Conservation (phyloP, 2,329 filamentous ascomycete genomes). For the Alternaria sp. region DNA sequence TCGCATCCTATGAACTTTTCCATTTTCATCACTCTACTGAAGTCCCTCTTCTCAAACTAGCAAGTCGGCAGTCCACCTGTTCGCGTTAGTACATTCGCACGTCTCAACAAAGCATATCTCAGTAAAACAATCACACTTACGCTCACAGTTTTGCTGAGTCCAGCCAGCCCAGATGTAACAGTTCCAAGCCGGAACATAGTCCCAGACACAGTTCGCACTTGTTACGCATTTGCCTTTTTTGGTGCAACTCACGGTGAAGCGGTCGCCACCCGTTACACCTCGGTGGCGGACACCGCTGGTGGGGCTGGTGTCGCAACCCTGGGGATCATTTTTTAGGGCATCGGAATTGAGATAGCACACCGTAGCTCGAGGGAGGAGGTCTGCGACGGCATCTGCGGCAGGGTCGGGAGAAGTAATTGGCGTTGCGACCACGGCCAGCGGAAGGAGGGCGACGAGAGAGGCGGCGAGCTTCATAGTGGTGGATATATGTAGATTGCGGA, state of each 20-base stretch:
- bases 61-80: neutral
- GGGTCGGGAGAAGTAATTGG: neutral
- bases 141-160: conserved; percentile 1
- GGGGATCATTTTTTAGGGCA: neutral
- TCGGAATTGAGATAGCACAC: conserved; percentile 1
- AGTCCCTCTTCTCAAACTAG: neutral
- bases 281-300: neutral
- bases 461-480: neutral
- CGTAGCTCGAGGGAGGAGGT: neutral
- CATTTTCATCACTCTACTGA: neutral
- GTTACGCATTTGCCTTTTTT: neutral
- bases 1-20: neutral
- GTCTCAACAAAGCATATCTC: neutral
- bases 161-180: conserved; percentile 7
- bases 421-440: neutral
- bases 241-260: conserved; percentile 2
- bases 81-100: neutral
- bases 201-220: neutral
- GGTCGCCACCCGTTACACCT: neutral
- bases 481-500: neutral
- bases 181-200: conserved; percentile 1
- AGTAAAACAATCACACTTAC: neutral
- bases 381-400: neutral
- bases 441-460: neutral
- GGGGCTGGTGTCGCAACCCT: conserved; percentile 2